A percentile compares a stretch with the other conserved stretches of the same genome.
Evolutionary conservation across 2,329 filamentous ascomycete species (phyloP).

Genomic region (Metarhizium rileyi): DNA sequence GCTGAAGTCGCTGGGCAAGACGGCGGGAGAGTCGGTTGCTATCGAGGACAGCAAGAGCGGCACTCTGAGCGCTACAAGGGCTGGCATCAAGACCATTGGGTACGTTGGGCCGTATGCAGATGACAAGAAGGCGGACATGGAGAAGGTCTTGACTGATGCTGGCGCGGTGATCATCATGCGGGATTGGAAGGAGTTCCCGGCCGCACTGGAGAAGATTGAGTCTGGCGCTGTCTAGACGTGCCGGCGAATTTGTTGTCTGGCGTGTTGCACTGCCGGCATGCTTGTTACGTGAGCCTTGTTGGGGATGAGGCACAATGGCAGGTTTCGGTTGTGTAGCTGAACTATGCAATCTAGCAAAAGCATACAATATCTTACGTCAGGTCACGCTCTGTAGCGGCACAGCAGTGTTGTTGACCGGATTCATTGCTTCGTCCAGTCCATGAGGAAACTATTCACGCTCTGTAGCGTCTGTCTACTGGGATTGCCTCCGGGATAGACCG

Average conservation of each 20-base stretch:
- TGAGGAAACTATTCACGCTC: slow-evolving; percentile 83
- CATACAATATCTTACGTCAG: background rate
- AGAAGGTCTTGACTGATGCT: slow-evolving; percentile 46
- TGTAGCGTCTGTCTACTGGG: slow-evolving; percentile 79
- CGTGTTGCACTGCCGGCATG: background rate
- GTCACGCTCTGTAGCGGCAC: background rate
- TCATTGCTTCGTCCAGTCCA: slow-evolving; percentile 41
- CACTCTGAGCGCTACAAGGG: slow-evolving; percentile 61
- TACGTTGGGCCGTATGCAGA: slow-evolving; percentile 72
- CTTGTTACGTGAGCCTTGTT: background rate
- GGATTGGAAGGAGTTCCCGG: slow-evolving; percentile 48
- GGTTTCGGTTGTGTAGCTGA: background rate
- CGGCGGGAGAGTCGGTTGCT: slow-evolving; percentile 62
- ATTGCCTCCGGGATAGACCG: slow-evolving; percentile 67
- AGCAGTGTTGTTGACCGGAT: background rate
- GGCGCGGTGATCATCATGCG: slow-evolving; percentile 55
- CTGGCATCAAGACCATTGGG: slow-evolving; percentile 70
- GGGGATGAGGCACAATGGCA: background rate
- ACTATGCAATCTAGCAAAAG: background rate
- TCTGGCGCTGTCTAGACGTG: slow-evolving; percentile 21
- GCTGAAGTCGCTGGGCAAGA: slow-evolving; percentile 62
- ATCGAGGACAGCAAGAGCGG: slow-evolving; percentile 87
- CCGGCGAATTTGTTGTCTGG: background rate
- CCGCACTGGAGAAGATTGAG: slow-evolving; percentile 35
- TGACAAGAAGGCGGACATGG: slow-evolving; percentile 56